Base-by-base conservation (phyloP, 2,329 filamentous ascomycete species). In the Exophiala phaeomuriformis region DNA sequence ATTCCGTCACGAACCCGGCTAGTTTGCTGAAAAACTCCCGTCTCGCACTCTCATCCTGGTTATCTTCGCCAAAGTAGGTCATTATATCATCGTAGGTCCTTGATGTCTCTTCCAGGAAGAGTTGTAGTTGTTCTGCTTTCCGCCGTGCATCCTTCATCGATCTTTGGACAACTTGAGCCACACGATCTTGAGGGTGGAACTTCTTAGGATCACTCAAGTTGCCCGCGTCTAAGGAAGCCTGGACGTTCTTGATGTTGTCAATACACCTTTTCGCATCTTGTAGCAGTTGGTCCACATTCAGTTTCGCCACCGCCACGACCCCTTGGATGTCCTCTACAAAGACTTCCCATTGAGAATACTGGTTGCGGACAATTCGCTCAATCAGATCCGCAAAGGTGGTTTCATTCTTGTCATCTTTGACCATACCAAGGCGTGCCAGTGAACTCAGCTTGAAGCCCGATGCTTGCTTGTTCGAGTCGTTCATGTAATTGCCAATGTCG, bases 401-500 rank as follows among this genome's bases (percentile, higher is more conserved):
- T 70, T 97, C 87, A 70, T 98, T 98, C 79, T 96, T 96, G 75
- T 95, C 90, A 67, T 98, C 93, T 74, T 98, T 98, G 66, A 97
- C 88, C 90, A 98, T 97, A 57, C 86, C 90, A 51, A 98, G 76
- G 51, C 93, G 84, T 30, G 88, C 88, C 46, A 98, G 83, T 4
- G 93, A 96, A 66, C 90, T 93, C 9, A 98, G 82, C 75, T 98
- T 98, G 84, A 98, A 98, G 58, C 93, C 93, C 53, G 86, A 88
- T 3, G 93, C 93, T 72, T 97, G 93, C 75, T 98, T 98, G 74
- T 96, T 97, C 51, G 90, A 86, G 68, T 97, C 93, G 76, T 98
- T 98, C 93, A 98, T 98, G 78, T 95, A 98, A 71, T 98, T 98
- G 70, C 93, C 93, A 66, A 98, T 95, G 69, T 96, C 91, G 64